A percentile compares a stretch with the other conserved stretches of the same genome.
Evolutionary conservation across 2,329 filamentous ascomycete genomes (phyloP).

Genomic region (Clonostachys rhizophaga): DNA sequence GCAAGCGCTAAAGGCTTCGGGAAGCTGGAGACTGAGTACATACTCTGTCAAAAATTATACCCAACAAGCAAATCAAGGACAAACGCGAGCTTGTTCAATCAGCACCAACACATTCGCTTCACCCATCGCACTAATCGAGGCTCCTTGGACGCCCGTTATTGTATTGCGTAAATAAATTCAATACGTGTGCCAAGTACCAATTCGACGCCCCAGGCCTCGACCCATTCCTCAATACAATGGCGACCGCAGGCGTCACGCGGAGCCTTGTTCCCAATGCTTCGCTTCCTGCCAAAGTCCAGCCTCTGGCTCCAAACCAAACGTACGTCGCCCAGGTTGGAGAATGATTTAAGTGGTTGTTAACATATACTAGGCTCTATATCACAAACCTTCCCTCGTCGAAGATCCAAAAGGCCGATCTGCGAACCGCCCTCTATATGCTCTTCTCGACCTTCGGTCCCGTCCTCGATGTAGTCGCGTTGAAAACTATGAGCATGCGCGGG

Average conservation of each 20-base stretch:
- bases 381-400: slow-evolving; percentile 83
- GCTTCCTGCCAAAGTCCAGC: slow-evolving; percentile 44
- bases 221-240: slow-evolving; percentile 16
- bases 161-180: too few relatives aligned
- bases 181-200: too few relatives aligned
- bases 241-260: slow-evolving; percentile 30
- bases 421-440: slow-evolving; percentile 83
- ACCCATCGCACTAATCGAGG: too few relatives aligned
- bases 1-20: too few relatives aligned
- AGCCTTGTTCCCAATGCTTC: slow-evolving; percentile 33
- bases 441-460: slow-evolving; percentile 93
- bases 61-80: too few relatives aligned
- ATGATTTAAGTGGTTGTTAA: neutral
- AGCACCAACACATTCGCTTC: too few relatives aligned
- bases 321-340: slow-evolving; percentile 33
- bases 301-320: slow-evolving; percentile 70
- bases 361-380: slow-evolving; percentile 67
- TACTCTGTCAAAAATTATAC: too few relatives aligned
- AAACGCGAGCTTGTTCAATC: too few relatives aligned
- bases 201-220: too few relatives aligned
- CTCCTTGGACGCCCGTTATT: too few relatives aligned
- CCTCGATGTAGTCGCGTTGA: slow-evolving; percentile 85
- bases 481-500: slow-evolving; percentile 88
- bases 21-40: too few relatives aligned
- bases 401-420: slow-evolving; percentile 82